Conservation (phyloP, 192 early-diverging fungal genomes). For the Helicostylum pulchrum region DNA sequence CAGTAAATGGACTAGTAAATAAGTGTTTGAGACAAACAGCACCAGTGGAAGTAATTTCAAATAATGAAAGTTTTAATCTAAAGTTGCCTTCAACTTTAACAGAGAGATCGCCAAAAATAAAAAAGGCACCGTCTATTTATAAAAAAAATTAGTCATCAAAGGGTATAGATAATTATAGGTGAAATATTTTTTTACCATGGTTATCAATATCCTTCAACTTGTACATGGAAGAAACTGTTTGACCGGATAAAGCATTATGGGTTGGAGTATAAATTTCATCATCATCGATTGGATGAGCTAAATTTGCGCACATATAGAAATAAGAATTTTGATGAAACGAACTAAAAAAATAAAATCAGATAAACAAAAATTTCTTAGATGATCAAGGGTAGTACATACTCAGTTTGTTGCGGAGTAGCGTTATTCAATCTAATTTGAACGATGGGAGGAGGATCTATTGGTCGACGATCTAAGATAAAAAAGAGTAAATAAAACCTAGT, state of each 20-base stretch:
- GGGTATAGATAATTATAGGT: neutral
- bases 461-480: constrained; percentile 25
- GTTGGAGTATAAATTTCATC: constrained; percentile 69
- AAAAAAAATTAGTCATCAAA: neutral
- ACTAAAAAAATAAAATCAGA: constrained; percentile 9
- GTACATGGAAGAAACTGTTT: constrained; percentile 87
- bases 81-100: constrained; percentile 81
- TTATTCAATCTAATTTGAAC: constrained; percentile 23
- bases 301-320: constrained; percentile 93
- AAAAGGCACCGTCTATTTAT: constrained; percentile 77
- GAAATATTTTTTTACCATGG: constrained; percentile 34
- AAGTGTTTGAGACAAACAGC: constrained; percentile 47
- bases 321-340: constrained; percentile 74
- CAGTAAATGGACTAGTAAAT: constrained; percentile 73
- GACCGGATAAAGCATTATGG: constrained; percentile 83
- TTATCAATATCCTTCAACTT: constrained; percentile 81
- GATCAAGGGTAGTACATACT: constrained; percentile 8
- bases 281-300: constrained; percentile 71
- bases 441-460: constrained; percentile 33
- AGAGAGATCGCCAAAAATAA: constrained; percentile 92
- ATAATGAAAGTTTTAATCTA: constrained; percentile 77
- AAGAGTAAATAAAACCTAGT: neutral
- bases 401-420: constrained; percentile 10
- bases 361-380: constrained; percentile 1
- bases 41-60: constrained; percentile 63